Percentiles rank a stretch among this genome's conserved stretches.
Conservation (phyloP, 805 yeast species). For the Metschnikowia koreensis region DNA sequence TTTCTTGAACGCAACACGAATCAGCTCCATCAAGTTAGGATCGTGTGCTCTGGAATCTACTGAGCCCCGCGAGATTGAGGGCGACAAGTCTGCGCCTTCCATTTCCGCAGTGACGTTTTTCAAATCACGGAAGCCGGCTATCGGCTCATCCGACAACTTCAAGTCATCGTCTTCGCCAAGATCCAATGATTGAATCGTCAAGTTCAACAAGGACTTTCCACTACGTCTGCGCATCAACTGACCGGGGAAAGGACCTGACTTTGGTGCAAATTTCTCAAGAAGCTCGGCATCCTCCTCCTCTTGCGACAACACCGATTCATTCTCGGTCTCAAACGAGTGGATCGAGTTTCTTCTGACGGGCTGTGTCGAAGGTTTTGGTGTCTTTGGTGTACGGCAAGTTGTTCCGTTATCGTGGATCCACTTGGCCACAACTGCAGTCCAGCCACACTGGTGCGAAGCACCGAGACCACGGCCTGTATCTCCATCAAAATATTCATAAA, state of each 20-base stretch:
- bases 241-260: constrained; percentile 50
- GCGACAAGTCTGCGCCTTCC: constrained; percentile 19
- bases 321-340: constrained; percentile 21
- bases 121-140: constrained; percentile 16
- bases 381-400: constrained; percentile 53
- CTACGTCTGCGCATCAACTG: constrained; percentile 63
- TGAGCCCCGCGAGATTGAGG: constrained; percentile 25
- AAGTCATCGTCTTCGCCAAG: constrained; percentile 58
- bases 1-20: constrained; percentile 36
- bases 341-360: constrained; percentile 29
- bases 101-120: constrained; percentile 23
- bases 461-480: constrained; percentile 94
- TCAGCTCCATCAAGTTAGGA: constrained; percentile 33
- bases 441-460: constrained; percentile 92
- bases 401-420: constrained; percentile 87
- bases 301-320: constrained; percentile 18
- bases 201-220: constrained; percentile 67
- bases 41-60: constrained; percentile 29
- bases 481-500: constrained; percentile 88
- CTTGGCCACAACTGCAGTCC: constrained; percentile 93
- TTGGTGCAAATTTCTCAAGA: constrained; percentile 43
- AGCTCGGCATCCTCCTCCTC: constrained; percentile 28
- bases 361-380: constrained; percentile 19
- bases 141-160: constrained; percentile 17
- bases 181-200: constrained; percentile 67